Percentiles rank a stretch among this genome's conserved stretches.
Evolutionary conservation across 371 early-diverging fungal species (phyloP).

Genomic region (Apophysomyces elegans): DNA sequence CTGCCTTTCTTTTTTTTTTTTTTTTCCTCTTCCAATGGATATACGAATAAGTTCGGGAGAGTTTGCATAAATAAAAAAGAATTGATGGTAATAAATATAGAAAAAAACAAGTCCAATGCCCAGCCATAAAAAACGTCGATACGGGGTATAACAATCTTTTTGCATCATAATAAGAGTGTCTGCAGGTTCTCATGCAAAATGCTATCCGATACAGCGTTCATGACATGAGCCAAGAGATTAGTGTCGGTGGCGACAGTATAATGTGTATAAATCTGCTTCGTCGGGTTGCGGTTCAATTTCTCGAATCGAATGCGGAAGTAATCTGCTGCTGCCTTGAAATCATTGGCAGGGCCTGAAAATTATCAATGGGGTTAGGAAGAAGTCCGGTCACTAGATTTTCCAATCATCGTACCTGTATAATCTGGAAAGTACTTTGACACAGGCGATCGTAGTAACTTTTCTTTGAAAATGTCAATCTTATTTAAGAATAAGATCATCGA

Average conservation of each 20-base stretch:
- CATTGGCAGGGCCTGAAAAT: constrained; percentile 23
- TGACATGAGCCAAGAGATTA: constrained; percentile 50
- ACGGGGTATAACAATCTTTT: not conserved
- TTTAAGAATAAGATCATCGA: constrained; percentile 85
- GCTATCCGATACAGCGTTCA: constrained; percentile 57
- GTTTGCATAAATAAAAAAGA: no score
- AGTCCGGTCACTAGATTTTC: no score
- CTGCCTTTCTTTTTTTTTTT: no score
- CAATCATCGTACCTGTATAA: constrained; percentile 52
- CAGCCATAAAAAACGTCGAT: no score
- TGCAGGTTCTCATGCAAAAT: constrained; percentile 49
- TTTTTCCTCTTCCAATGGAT: no score
- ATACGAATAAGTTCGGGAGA: no score
- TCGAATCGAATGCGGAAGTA: constrained; percentile 30
- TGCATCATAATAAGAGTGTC: constrained; percentile 28
- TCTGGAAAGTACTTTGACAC: constrained; percentile 74
- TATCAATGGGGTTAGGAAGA: not conserved
- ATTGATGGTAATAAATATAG: no score
- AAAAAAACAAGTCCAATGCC: no score
- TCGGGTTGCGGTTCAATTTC: constrained; percentile 31
- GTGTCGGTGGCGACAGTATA: constrained; percentile 62
- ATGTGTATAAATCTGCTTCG: constrained; percentile 58
- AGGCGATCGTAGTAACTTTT: constrained; percentile 69
- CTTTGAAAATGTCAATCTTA: constrained; percentile 81
- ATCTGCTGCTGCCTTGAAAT: constrained; percentile 26